A percentile compares a stretch with the other conserved stretches of the same genome.
Conservation (phyloP, 306 rosid species). For the Neltuma alba region DNA sequence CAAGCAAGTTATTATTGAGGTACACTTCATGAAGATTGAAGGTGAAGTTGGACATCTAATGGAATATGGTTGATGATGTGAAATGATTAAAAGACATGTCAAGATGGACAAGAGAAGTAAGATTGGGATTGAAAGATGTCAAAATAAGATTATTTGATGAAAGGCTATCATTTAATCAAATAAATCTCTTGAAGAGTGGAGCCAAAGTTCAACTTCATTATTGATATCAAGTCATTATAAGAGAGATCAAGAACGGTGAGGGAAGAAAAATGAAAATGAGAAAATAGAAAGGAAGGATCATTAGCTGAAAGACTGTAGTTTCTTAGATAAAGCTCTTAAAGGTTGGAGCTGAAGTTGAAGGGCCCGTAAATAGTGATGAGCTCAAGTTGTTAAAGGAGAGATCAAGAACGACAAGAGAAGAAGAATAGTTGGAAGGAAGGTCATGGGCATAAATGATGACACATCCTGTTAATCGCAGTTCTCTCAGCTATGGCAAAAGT, state of each 20-base stretch:
- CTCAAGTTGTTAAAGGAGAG: background rate
- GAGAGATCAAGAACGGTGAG: conserved; percentile 12
- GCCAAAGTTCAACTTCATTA: background rate
- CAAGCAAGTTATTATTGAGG: background rate
- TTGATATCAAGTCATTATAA: background rate
- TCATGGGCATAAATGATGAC: background rate
- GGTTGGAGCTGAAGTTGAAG: background rate
- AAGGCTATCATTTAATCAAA: background rate
- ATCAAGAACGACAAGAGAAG: conserved; percentile 26
- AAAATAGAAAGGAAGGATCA: background rate
- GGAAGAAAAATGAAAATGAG: background rate
- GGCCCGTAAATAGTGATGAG: background rate
- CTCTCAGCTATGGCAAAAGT: background rate
- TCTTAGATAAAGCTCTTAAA: background rate
- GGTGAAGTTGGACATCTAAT: background rate
- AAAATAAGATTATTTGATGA: background rate
- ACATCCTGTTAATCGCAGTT: background rate
- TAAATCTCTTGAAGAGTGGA: background rate
- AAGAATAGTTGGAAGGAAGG: background rate
- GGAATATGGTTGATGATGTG: background rate
- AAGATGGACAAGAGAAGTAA: background rate
- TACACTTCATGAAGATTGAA: background rate
- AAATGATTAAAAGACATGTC: background rate
- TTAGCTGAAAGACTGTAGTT: background rate
- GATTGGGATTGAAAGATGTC: background rate